phyloP scores from a whole-genome alignment of 768 basidiomycete genomes.

The Phlebiopsis gigantea region DNA sequence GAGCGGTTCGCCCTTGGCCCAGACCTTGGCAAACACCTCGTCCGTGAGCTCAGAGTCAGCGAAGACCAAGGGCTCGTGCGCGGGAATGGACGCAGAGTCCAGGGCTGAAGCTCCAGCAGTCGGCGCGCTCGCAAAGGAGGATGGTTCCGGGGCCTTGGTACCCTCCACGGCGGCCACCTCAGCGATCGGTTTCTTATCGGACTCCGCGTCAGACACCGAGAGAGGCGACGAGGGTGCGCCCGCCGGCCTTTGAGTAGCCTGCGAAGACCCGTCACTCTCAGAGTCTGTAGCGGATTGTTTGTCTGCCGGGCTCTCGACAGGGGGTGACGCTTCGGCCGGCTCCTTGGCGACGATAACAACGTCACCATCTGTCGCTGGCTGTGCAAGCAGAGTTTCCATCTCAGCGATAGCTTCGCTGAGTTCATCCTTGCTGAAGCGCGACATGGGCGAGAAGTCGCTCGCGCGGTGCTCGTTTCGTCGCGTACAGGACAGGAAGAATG shows the following conservation, averaged over 20 bases:
- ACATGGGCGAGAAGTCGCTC: constrained; percentile 72
- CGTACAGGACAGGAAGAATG: constrained; percentile 71
- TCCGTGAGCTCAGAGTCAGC: constrained; percentile 46
- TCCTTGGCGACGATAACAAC: not conserved
- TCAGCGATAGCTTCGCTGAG: constrained; percentile 58
- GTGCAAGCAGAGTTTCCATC: constrained; percentile 54
- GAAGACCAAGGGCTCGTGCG: constrained; percentile 42
- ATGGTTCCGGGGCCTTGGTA: constrained; percentile 10
- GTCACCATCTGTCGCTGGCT: constrained; percentile 16
- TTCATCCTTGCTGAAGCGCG: constrained; percentile 64
- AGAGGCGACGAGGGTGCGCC: not conserved
- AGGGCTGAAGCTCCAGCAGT: not conserved
- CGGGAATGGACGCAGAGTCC: constrained; percentile 29
- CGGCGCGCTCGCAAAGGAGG: constrained; percentile 6
- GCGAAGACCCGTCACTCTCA: not conserved
- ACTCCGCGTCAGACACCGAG: not conserved
- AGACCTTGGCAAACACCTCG: constrained; percentile 59
- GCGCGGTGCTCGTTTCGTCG: constrained; percentile 65
- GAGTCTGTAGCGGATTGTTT: not conserved
- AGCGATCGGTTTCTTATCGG: not conserved
- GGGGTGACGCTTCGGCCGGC: not conserved
- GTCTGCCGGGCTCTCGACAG: not conserved
- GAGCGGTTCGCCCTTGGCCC: constrained; percentile 71
- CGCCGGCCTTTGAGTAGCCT: not conserved
- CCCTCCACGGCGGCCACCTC: constrained; percentile 1